Evolutionary conservation across 352 stramenopile species (phyloP).

Genomic region (Pythium angustatum): DNA sequence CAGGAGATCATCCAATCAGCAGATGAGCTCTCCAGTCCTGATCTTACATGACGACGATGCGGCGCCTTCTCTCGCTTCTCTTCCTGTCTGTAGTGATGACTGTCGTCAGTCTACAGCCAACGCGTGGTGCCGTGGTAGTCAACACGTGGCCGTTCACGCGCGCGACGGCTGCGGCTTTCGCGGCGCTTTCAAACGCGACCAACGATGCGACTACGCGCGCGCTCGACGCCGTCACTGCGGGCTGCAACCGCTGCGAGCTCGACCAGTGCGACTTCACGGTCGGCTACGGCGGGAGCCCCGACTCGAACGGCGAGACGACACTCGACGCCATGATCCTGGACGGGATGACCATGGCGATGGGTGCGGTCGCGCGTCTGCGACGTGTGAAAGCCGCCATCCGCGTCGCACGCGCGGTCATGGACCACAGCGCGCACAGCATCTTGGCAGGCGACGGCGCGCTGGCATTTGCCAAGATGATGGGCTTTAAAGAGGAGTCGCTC

Average conservation of each 20-base stretch:
- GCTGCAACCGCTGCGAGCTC: conserved; percentile 79
- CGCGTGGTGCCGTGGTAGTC: conserved; percentile 54
- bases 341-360: conserved; percentile 81
- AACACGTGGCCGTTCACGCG: conserved; percentile 86
- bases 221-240: conserved; percentile 65
- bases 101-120: neutral
- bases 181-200: conserved; percentile 31
- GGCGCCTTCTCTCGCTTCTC: neutral
- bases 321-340: conserved; percentile 93
- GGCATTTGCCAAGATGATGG: conserved; percentile 90
- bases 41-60: no score
- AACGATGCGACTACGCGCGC: conserved; percentile 17
- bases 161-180: conserved; percentile 68
- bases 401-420: conserved; percentile 84
- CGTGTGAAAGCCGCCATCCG: conserved; percentile 82
- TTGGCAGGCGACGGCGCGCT: conserved; percentile 85
- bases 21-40: no score
- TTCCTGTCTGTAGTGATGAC: neutral
- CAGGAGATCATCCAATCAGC: conserved; percentile 12
- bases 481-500: conserved; percentile 76
- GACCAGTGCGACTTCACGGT: conserved; percentile 90
- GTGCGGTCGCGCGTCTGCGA: conserved; percentile 78
- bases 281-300: conserved; percentile 86
- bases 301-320: conserved; percentile 85
- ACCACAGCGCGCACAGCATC: conserved; percentile 88